These are phyloP conservation scores for Cladosporium sp. DNA, from an alignment of 2,329 filamentous ascomycete genomes.

Conservation along the genomic window DNA sequence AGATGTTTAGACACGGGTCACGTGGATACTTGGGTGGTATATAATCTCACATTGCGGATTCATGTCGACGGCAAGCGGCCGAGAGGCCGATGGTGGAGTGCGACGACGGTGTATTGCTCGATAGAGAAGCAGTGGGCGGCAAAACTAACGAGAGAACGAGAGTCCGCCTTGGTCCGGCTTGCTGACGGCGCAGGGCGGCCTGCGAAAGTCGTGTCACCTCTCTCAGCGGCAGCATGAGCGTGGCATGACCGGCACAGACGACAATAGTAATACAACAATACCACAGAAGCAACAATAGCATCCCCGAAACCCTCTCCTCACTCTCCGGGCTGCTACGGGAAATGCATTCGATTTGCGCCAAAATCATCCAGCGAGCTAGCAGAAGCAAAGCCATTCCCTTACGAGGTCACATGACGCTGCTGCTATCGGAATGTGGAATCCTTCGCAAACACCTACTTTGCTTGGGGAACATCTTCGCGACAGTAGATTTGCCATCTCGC, in stretches of 20 bases:
- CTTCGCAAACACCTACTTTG: constrained; percentile 4
- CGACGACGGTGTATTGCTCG: background rate
- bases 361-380: background rate
- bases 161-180: background rate
- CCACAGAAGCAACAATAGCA: background rate
- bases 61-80: constrained; percentile 3
- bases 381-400: background rate
- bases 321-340: background rate
- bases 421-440: background rate
- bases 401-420: background rate
- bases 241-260: background rate
- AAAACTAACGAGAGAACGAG: background rate
- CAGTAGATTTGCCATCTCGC: background rate
- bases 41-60: constrained; percentile 3
- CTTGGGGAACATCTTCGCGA: constrained; percentile 6
- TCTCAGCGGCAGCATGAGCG: background rate
- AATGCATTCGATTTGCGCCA: background rate
- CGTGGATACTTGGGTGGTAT: background rate
- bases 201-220: constrained; percentile 5
- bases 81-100: background rate
- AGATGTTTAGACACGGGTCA: background rate
- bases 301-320: background rate
- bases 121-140: background rate
- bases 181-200: background rate
- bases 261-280: background rate